These are phyloP conservation scores for Lachnellula cervina DNA, from an alignment of 2,329 filamentous ascomycete species.

Conservation along the genomic window DNA sequence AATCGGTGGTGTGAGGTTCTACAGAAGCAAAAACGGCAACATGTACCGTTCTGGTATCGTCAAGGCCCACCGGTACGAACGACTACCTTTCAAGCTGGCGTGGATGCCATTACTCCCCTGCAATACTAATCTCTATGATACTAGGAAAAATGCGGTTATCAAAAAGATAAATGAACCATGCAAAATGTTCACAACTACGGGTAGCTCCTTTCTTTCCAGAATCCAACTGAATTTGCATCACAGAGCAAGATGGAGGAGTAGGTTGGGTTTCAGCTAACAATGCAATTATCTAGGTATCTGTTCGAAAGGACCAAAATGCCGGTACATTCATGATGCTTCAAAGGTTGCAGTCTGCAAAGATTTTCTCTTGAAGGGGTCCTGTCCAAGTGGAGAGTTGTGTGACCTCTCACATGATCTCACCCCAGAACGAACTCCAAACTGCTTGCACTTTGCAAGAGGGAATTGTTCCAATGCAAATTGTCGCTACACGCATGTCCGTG, in stretches of 20 bases:
- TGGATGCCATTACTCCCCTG: constrained; percentile 22
- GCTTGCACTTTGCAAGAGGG: constrained; percentile 84
- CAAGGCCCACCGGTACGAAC: constrained; percentile 68
- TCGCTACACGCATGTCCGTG: constrained; percentile 78
- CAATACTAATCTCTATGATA: constrained; percentile 24
- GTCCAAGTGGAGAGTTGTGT: constrained; percentile 72
- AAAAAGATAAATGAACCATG: constrained; percentile 71
- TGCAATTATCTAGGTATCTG: constrained; percentile 64
- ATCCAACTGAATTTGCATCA: constrained; percentile 10
- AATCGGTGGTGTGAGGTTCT: constrained; percentile 75
- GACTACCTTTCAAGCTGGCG: background rate
- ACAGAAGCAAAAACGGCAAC: constrained; percentile 83
- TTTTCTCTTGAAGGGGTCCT: constrained; percentile 74
- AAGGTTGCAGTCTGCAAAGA: constrained; percentile 90
- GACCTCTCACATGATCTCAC: constrained; percentile 85
- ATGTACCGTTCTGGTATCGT: constrained; percentile 73
- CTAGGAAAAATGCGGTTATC: constrained; percentile 40
- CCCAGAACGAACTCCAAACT: constrained; percentile 79
- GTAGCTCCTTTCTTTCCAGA: constrained; percentile 46
- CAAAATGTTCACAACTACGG: constrained; percentile 65
- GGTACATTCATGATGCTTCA: constrained; percentile 74
- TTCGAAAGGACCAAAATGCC: constrained; percentile 73
- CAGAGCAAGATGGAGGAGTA: constrained; percentile 20
- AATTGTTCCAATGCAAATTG: constrained; percentile 85
- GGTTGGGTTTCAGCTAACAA: constrained; percentile 29